These are phyloP conservation scores for Vigna angularis DNA, from an alignment of 306 rosid genomes.

Conservation along the genomic window DNA sequence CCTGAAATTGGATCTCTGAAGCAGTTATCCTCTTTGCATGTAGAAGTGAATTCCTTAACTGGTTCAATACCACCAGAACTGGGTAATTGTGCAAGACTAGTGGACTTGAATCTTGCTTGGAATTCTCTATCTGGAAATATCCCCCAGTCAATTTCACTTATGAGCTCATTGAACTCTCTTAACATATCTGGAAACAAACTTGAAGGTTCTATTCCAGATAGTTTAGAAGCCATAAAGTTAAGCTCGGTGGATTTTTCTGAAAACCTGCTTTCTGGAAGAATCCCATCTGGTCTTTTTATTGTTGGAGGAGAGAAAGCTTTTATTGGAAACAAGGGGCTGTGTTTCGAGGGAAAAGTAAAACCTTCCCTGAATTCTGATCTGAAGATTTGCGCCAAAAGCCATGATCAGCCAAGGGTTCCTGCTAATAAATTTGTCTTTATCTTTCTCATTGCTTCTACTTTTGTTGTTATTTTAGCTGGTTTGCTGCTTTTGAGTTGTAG, in stretches of 20 bases:
- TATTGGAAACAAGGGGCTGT: slow-evolving; percentile 70
- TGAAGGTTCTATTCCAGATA: slow-evolving; percentile 72
- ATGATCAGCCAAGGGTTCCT: slow-evolving; percentile 46
- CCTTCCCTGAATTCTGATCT: slow-evolving; percentile 51
- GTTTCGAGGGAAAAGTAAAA: slow-evolving; percentile 62
- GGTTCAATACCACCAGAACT: slow-evolving; percentile 77
- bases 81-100: slow-evolving; percentile 72
- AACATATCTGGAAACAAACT: slow-evolving; percentile 78
- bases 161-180: slow-evolving; percentile 82
- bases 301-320: slow-evolving; percentile 81
- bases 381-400: slow-evolving; percentile 54
- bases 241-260: slow-evolving; percentile 85
- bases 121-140: slow-evolving; percentile 74
- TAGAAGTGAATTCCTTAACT: slow-evolving; percentile 72
- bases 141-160: slow-evolving; percentile 69
- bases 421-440: slow-evolving; percentile 60
- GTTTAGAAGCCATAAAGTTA: slow-evolving; percentile 68
- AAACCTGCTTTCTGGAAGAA: slow-evolving; percentile 72
- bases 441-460: slow-evolving; percentile 52
- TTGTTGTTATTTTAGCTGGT: slow-evolving; percentile 56
- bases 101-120: slow-evolving; percentile 80
- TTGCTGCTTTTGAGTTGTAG: slow-evolving; percentile 58
- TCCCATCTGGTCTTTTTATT: slow-evolving; percentile 71
- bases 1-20: slow-evolving; percentile 68
- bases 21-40: slow-evolving; percentile 79